Percentiles rank a stretch among this genome's conserved stretches.
Conservation (phyloP, 2,329 filamentous ascomycete species). For the Bipolaris bicolor region DNA sequence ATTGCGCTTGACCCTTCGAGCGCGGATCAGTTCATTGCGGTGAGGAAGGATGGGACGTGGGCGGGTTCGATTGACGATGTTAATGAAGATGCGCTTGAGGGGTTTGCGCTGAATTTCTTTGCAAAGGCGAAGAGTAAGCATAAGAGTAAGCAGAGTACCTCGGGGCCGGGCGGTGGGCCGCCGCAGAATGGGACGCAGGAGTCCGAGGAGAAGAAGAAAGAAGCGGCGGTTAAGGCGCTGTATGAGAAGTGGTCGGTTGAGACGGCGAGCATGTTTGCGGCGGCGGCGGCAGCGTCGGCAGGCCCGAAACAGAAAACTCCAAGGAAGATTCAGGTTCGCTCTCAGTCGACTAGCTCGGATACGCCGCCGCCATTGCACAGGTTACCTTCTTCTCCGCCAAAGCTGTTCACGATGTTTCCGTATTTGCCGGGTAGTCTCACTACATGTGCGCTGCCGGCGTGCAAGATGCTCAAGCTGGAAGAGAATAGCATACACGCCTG, state of each 20-base stretch:
- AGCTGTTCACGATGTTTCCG: slow-evolving; percentile 37
- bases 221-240: slow-evolving; percentile 29
- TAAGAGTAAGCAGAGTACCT: slow-evolving; percentile 24
- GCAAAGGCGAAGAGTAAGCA: slow-evolving; percentile 20
- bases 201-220: slow-evolving; percentile 16
- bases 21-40: slow-evolving; percentile 44
- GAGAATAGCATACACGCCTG: slow-evolving; percentile 38
- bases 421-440: slow-evolving; percentile 35
- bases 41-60: slow-evolving; percentile 45
- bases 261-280: slow-evolving; percentile 34
- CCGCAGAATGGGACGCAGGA: slow-evolving; percentile 1
- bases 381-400: slow-evolving; percentile 37
- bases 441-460: slow-evolving; percentile 31
- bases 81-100: slow-evolving; percentile 42
- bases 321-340: slow-evolving; percentile 38
- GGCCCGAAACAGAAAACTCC: slow-evolving; percentile 22
- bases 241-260: slow-evolving; percentile 43
- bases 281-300: slow-evolving; percentile 33
- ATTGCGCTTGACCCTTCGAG: slow-evolving; percentile 39
- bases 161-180: slow-evolving; percentile 4
- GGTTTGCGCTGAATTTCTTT: slow-evolving; percentile 43
- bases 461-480: slow-evolving; percentile 32
- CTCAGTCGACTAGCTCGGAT: slow-evolving; percentile 31
- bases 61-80: slow-evolving; percentile 44
- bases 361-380: slow-evolving; percentile 37